These are phyloP conservation scores for Penicillium hordei DNA, from an alignment of 2,329 filamentous ascomycete species.

Conservation along the genomic window DNA sequence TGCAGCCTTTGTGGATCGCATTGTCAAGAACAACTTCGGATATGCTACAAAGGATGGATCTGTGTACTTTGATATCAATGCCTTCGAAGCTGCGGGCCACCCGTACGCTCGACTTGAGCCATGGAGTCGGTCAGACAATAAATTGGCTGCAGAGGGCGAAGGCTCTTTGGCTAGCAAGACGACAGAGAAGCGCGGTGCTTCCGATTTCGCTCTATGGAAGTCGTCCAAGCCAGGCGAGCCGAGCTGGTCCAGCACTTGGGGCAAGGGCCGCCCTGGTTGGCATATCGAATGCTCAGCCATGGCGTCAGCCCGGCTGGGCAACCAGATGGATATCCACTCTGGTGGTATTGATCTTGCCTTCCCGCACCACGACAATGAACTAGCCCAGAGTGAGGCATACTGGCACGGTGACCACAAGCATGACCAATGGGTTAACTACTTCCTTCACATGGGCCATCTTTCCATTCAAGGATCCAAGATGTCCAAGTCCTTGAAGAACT, in stretches of 20 bases:
- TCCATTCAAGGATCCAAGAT: constrained; percentile 90
- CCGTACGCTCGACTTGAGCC: constrained; percentile 82
- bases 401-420: constrained; percentile 53
- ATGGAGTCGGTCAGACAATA: constrained; percentile 79
- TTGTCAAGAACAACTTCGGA: constrained; percentile 81
- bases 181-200: constrained; percentile 68
- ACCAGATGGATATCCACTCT: constrained; percentile 87
- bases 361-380: constrained; percentile 89
- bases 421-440: constrained; percentile 89
- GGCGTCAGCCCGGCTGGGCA: constrained; percentile 84
- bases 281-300: constrained; percentile 97
- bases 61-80: constrained; percentile 88
- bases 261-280: constrained; percentile 85
- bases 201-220: constrained; percentile 95
- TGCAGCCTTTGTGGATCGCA: constrained; percentile 76
- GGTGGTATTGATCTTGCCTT: constrained; percentile 90
- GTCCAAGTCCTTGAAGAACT: constrained; percentile 95
- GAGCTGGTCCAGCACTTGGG: constrained; percentile 85
- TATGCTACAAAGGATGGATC: constrained; percentile 75
- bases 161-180: constrained; percentile 67
- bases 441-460: constrained; percentile 91
- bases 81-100: constrained; percentile 82
- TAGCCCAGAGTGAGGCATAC: constrained; percentile 88
- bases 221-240: constrained; percentile 88
- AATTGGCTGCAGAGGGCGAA: constrained; percentile 83